Conservation (phyloP, 2,329 filamentous ascomycete species). For the Colletotrichum neosansevieriae region DNA sequence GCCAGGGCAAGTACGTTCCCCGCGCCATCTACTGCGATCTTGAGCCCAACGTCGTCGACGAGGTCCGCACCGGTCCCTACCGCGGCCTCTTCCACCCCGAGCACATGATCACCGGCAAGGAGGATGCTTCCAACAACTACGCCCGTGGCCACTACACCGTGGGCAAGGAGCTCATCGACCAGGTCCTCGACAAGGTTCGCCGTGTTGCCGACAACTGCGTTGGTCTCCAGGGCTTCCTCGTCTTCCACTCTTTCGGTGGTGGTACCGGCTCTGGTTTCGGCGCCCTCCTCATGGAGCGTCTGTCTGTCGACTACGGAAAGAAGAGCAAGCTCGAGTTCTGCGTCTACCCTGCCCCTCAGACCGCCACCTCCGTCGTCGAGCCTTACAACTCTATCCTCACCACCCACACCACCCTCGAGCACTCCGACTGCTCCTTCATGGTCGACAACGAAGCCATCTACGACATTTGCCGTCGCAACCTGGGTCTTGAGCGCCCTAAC, state of each 20-base stretch:
- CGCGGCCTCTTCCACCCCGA: slow-evolving; percentile 98
- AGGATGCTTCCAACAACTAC: slow-evolving; percentile 99
- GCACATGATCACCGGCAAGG: slow-evolving; percentile 99
- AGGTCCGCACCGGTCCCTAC: slow-evolving; percentile 98
- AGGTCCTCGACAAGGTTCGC: slow-evolving; percentile 97
- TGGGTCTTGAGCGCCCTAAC: slow-evolving; percentile 96
- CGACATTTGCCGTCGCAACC: slow-evolving; percentile 98
- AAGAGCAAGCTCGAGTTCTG: slow-evolving; percentile 99
- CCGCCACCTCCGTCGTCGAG: slow-evolving; percentile 97
- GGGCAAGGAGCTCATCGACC: slow-evolving; percentile 98
- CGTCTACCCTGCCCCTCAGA: slow-evolving; percentile 97
- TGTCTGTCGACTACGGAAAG: slow-evolving; percentile 99
- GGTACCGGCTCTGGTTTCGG: slow-evolving; percentile 99
- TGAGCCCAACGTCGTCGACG: slow-evolving; percentile 99
- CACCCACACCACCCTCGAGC: slow-evolving; percentile 98
- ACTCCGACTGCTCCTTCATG: slow-evolving; percentile 99
- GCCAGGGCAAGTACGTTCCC: slow-evolving; percentile 98
- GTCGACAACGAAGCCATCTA: slow-evolving; percentile 99
- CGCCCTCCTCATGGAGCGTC: slow-evolving; percentile 97
- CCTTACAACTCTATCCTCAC: slow-evolving; percentile 99
- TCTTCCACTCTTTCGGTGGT: slow-evolving; percentile 99
- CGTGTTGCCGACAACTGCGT: slow-evolving; percentile 98
- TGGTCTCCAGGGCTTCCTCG: slow-evolving; percentile 97
- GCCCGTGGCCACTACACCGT: slow-evolving; percentile 99
- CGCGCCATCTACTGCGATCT: slow-evolving; percentile 99